Evolutionary conservation across 1,284 basidiomycete genomes (phyloP).

Genomic region (Phlebopus sp.): DNA sequence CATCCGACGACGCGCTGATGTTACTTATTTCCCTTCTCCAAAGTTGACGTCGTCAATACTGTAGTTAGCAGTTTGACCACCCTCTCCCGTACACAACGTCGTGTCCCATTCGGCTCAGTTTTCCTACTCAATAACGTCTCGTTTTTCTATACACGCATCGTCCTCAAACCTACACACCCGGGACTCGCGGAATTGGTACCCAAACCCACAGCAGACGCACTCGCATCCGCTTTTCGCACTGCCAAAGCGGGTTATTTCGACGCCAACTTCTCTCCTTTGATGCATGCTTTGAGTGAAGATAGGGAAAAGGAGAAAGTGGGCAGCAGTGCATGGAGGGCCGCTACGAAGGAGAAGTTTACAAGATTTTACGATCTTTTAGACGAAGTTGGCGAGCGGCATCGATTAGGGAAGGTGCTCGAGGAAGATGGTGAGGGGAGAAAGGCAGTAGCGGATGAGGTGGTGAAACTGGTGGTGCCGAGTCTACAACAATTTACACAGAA

Average conservation of each 20-base stretch:
- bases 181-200: conserved; percentile 51
- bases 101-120: conserved; percentile 66
- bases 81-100: conserved; percentile 59
- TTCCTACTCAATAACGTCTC: conserved; percentile 78
- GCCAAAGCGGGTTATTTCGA: conserved; percentile 81
- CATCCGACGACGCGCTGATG: neutral
- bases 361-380: conserved; percentile 76
- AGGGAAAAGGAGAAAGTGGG: conserved; percentile 53
- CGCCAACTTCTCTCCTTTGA: conserved; percentile 71
- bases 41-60: conserved; percentile 69
- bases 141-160: conserved; percentile 57
- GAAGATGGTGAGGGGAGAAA: conserved; percentile 61
- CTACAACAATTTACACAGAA: conserved; percentile 71
- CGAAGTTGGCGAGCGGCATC: conserved; percentile 72
- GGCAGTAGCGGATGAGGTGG: conserved; percentile 64
- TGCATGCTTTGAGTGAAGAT: conserved; percentile 69
- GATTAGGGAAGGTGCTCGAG: conserved; percentile 62
- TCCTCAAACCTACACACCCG: conserved; percentile 48
- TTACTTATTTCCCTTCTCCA: conserved; percentile 1
- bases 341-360: conserved; percentile 76
- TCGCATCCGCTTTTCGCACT: conserved; percentile 68
- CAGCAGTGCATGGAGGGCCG: conserved; percentile 45
- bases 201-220: conserved; percentile 54
- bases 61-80: conserved; percentile 56
- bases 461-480: conserved; percentile 70